A percentile compares a stretch with the other conserved stretches of the same genome.
Conservation (phyloP, 192 early-diverging fungal genomes). For the Entomortierella beljakovae region DNA sequence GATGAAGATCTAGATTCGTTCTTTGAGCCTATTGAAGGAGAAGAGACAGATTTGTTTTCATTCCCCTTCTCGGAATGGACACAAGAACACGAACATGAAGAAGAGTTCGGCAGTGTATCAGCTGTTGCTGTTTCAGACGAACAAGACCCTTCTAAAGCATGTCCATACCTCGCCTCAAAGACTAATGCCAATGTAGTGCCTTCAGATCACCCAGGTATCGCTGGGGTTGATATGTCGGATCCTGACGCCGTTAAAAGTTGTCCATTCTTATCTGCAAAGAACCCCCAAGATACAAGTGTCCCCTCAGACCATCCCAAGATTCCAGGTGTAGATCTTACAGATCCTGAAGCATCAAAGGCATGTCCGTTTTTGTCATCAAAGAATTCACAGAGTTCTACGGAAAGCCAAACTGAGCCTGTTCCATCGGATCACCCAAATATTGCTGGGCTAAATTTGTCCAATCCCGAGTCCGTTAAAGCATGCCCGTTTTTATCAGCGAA, state of each 20-base stretch:
- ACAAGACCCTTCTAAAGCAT: slow-evolving; percentile 13
- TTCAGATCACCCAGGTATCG: slow-evolving; percentile 40
- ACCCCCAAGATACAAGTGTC: not conserved
- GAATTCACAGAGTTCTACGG: not conserved
- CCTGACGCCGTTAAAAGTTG: slow-evolving; percentile 38
- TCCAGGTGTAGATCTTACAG: slow-evolving; percentile 40
- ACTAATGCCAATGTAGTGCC: slow-evolving; percentile 7
- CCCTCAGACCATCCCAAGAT: slow-evolving; percentile 43
- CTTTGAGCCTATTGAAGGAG: slow-evolving; percentile 18
- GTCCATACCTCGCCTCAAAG: slow-evolving; percentile 15
- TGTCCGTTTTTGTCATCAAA: slow-evolving; percentile 41
- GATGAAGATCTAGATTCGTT: slow-evolving; percentile 1
- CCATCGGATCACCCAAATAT: slow-evolving; percentile 39
- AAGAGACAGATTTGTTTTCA: slow-evolving; percentile 22
- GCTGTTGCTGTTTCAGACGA: not conserved
- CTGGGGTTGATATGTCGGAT: slow-evolving; percentile 34
- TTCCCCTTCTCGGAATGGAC: slow-evolving; percentile 35
- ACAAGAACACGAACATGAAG: slow-evolving; percentile 11
- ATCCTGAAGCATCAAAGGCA: slow-evolving; percentile 31
- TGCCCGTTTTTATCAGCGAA: slow-evolving; percentile 40
- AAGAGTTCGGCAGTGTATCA: slow-evolving; percentile 6
- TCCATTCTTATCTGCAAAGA: slow-evolving; percentile 37
- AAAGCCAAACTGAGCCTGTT: not conserved
- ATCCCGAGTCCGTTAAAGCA: slow-evolving; percentile 29
- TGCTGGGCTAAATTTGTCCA: slow-evolving; percentile 39